phyloP scores from a whole-genome alignment of 176 grass and related monocot species.

The Olyra latifolia region DNA sequence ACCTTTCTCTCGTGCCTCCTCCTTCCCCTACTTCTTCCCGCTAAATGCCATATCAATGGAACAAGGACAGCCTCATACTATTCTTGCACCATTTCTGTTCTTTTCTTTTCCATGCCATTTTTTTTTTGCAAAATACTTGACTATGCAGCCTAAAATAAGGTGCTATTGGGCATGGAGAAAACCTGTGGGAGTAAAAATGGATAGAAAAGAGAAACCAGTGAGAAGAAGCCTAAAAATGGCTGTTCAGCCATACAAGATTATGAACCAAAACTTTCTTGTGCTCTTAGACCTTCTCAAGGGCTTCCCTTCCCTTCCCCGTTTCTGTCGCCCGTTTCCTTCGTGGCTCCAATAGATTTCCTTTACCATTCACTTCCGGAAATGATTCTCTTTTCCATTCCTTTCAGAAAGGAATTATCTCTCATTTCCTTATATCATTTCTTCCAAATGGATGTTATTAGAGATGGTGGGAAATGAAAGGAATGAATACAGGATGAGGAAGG shows the following conservation, averaged over 20 bases:
- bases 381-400: too few relatives aligned
- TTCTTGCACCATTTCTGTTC: conserved; percentile 35
- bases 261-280: background rate
- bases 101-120: background rate
- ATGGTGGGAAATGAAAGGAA: too few relatives aligned
- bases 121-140: conserved; percentile 4
- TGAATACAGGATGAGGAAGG: too few relatives aligned
- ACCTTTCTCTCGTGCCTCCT: background rate
- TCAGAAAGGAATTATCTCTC: too few relatives aligned
- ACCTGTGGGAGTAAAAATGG: background rate
- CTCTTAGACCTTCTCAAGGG: too few relatives aligned
- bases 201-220: background rate
- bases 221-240: conserved; percentile 21
- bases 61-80: conserved; percentile 45
- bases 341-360: too few relatives aligned
- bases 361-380: too few relatives aligned
- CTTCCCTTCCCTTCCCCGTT: too few relatives aligned
- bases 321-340: too few relatives aligned
- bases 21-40: background rate
- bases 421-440: too few relatives aligned
- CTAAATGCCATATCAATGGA: conserved; percentile 35
- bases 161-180: background rate
- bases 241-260: background rate
- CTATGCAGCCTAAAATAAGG: conserved; percentile 34
- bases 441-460: too few relatives aligned